These are phyloP conservation scores for Leucaena leucocephala DNA, from an alignment of 306 rosid genomes.

Conservation along the genomic window DNA sequence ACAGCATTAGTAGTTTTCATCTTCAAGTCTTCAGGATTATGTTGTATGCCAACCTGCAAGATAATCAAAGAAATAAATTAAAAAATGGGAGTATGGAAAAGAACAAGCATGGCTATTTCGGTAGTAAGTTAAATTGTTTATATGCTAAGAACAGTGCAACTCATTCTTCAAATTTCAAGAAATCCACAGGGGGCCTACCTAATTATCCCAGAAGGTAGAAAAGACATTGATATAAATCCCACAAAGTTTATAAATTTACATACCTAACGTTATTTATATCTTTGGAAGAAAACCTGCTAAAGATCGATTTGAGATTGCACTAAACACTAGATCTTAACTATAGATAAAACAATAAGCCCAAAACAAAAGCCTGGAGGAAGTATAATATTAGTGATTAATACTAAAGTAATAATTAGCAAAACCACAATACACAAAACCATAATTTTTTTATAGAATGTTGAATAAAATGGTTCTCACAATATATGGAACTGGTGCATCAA, in stretches of 20 bases:
- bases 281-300: background rate
- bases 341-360: background rate
- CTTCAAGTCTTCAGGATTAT: slow-evolving; percentile 62
- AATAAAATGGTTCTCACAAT: slow-evolving; percentile 65
- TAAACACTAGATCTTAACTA: slow-evolving; percentile 7
- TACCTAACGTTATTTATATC: background rate
- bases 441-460: slow-evolving; percentile 18
- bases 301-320: background rate
- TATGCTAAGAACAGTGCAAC: background rate
- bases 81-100: background rate
- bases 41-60: slow-evolving; percentile 80
- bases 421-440: background rate
- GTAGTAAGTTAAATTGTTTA: no score
- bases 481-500: slow-evolving; percentile 98
- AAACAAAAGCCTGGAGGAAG: background rate
- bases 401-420: slow-evolving; percentile 1
- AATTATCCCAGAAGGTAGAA: background rate
- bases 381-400: background rate
- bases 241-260: background rate
- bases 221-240: background rate
- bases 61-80: slow-evolving; percentile 34
- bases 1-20: slow-evolving; percentile 65
- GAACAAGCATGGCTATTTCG: background rate
- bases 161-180: background rate
- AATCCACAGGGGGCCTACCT: background rate